A percentile compares a stretch with the other conserved stretches of the same genome.
Evolutionary conservation across 768 basidiomycete genomes (phyloP).

Genomic region (Suillus sp.): DNA sequence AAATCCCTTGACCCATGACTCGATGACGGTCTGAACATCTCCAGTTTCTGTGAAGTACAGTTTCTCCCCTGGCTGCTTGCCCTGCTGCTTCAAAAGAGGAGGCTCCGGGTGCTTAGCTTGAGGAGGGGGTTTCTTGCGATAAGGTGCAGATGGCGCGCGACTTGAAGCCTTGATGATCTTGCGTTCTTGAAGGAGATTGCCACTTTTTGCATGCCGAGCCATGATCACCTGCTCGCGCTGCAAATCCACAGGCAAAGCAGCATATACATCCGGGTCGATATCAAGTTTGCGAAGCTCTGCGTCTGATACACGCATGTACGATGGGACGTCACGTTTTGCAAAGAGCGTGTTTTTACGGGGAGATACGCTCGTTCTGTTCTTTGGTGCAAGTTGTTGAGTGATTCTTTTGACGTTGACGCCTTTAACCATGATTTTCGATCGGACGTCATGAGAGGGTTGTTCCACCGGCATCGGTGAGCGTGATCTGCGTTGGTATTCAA

Average conservation of each 20-base stretch:
- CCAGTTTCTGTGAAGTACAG: slow-evolving; percentile 61
- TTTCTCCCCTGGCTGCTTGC: slow-evolving; percentile 53
- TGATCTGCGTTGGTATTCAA: slow-evolving; percentile 65
- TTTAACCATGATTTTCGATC: slow-evolving; percentile 30
- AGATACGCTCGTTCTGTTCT: slow-evolving; percentile 43
- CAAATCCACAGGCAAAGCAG: slow-evolving; percentile 58
- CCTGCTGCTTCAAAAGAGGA: slow-evolving; percentile 59
- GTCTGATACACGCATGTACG: slow-evolving; percentile 48
- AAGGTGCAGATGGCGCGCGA: slow-evolving; percentile 39
- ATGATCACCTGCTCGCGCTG: slow-evolving; percentile 76
- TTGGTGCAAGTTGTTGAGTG: slow-evolving; percentile 64
- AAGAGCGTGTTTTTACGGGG: slow-evolving; percentile 41
- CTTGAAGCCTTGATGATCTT: slow-evolving; percentile 52
- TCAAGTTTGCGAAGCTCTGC: slow-evolving; percentile 62
- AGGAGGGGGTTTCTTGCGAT: slow-evolving; percentile 53
- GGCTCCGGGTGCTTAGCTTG: slow-evolving; percentile 52
- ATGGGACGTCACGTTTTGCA: slow-evolving; percentile 36
- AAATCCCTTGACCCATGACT: slow-evolving; percentile 74
- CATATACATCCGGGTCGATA: slow-evolving; percentile 76
- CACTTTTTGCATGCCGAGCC: slow-evolving; percentile 50
- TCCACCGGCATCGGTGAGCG: slow-evolving; percentile 44
- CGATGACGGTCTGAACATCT: slow-evolving; percentile 73
- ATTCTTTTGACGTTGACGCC: slow-evolving; percentile 56
- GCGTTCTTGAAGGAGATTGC: slow-evolving; percentile 41
- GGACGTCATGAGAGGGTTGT: slow-evolving; percentile 8